Evolutionary conservation across 2,329 filamentous ascomycete genomes (phyloP), one percentile per base, ranked within the genome.

Genomic region (Xylariaceae sp.): DNA sequence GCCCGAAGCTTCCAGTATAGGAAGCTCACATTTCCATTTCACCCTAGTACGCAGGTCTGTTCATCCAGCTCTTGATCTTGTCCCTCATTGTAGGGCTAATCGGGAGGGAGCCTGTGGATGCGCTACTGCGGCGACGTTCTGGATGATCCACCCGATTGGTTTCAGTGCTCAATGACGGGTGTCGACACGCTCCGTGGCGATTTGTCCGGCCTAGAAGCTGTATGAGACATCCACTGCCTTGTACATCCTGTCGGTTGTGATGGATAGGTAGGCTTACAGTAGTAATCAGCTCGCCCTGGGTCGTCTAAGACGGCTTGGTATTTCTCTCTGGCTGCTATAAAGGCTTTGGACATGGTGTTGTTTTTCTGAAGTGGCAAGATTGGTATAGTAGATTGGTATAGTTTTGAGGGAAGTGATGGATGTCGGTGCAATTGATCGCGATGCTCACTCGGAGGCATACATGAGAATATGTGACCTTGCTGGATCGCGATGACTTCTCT

Each of bases 231-330:
- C 4, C 7, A 28, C 22, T 7, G 7, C 7, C 22, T 28, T 28
- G 19, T 47, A 28, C 5, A 38, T 4, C 16, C 42, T 19, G 34
- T 34, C 3, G 22, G 39, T 28, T 36, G 12, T 10, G 36, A 2
- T 14, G 16, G 33, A 46, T 40, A 38, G 34, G 14, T 11, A 16
- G 38, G 55, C 66, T 62, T 50, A 69, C 66, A 67, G 17, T 62
- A 60, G 36, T 55, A 66, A 53, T 68, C 66, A 13, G 57, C 63
- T 6, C 66, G 61, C 9, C 65, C 64, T 10, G 66, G 64, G 53
- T 69, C 65, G 50, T 67, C 63, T 13, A 69, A 45, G 6, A 69
- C 60, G 45, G 65, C 66, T 47, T 69, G 64, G 42, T 66, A 69
- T 56, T 67, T 69, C 53, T 68, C 66, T 57, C 66, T 69, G 34